These are phyloP conservation scores for Solanum ossicruentum DNA, from an alignment of 257 asterid genomes.

Conservation along the genomic window DNA sequence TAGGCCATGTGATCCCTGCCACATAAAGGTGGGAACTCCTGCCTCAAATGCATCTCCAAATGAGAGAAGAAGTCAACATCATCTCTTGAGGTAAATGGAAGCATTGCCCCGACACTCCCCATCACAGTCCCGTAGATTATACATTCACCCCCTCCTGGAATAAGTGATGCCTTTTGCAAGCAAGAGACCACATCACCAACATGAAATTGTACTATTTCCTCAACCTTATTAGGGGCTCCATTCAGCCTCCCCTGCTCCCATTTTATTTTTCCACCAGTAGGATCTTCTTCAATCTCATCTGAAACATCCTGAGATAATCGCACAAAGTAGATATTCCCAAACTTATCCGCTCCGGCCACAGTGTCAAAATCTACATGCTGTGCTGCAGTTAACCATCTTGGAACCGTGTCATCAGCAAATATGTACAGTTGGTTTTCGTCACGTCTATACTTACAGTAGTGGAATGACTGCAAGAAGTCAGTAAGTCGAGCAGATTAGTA, in stretches of 20 bases:
- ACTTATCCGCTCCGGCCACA: constrained; percentile 94
- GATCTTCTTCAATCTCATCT: constrained; percentile 98
- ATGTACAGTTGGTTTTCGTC: constrained; percentile 96
- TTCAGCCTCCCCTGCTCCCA: constrained; percentile 99
- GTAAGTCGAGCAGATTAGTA: background rate
- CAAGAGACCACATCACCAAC: constrained; percentile 87
- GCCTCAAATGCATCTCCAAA: constrained; percentile 99
- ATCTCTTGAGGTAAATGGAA: constrained; percentile 88
- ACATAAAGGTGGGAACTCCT: constrained; percentile 94
- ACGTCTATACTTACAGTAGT: constrained; percentile 96
- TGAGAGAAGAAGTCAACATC: constrained; percentile 98
- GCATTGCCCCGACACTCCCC: constrained; percentile 95
- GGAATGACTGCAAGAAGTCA: constrained; percentile 65
- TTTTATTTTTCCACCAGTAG: constrained; percentile 98
- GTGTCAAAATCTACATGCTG: constrained; percentile 92
- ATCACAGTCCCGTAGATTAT: constrained; percentile 81
- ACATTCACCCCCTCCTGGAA: constrained; percentile 97
- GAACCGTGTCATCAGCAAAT: constrained; percentile 97
- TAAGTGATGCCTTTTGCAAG: constrained; percentile 84
- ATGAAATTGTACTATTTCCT: constrained; percentile 91
- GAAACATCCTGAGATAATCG: constrained; percentile 94
- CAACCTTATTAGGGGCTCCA: constrained; percentile 98
- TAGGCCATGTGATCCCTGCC: constrained; percentile 99
- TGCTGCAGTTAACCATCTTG: constrained; percentile 91
- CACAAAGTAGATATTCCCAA: constrained; percentile 88